These are phyloP conservation scores for Fulvia fulva DNA, from an alignment of 2,329 filamentous ascomycete species.

Conservation along the genomic window DNA sequence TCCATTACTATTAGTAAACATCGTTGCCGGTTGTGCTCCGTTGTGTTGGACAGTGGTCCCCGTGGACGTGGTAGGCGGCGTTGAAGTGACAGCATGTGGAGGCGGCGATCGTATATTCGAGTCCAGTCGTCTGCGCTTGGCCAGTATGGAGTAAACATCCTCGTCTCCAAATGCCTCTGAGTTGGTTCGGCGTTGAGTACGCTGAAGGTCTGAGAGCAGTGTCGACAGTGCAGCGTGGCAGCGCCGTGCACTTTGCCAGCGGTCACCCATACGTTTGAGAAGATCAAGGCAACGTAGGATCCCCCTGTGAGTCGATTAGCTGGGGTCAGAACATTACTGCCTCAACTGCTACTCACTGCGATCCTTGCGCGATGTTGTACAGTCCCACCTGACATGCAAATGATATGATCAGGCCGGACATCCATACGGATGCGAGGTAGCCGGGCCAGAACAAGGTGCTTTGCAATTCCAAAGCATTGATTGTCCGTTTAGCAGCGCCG, in stretches of 20 bases:
- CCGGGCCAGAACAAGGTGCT: conserved; percentile 33
- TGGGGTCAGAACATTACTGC: not conserved
- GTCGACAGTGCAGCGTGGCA: conserved; percentile 21
- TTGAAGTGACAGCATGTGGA: not conserved
- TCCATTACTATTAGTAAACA: not conserved
- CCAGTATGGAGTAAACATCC: not conserved
- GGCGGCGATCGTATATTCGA: not conserved
- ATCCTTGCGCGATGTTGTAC: conserved; percentile 26
- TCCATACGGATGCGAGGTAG: conserved; percentile 36
- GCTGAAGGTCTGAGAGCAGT: conserved; percentile 19
- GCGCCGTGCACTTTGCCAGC: conserved; percentile 19
- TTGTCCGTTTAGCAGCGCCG: conserved; percentile 28
- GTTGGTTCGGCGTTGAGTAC: conserved; percentile 6
- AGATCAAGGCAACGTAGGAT: conserved; percentile 21
- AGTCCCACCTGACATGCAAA: conserved; percentile 34
- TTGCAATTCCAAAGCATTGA: conserved; percentile 27
- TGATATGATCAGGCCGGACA: conserved; percentile 37
- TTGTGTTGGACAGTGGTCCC: not conserved
- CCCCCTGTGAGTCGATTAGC: conserved; percentile 8
- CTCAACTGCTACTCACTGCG: conserved; percentile 11
- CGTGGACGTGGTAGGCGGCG: not conserved
- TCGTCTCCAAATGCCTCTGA: conserved; percentile 12
- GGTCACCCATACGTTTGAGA: conserved; percentile 18
- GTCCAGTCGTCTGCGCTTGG: conserved; percentile 11
- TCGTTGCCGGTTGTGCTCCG: not conserved